phyloP scores from a whole-genome alignment of 441 rosid genomes.

The Eruca vesicaria region DNA sequence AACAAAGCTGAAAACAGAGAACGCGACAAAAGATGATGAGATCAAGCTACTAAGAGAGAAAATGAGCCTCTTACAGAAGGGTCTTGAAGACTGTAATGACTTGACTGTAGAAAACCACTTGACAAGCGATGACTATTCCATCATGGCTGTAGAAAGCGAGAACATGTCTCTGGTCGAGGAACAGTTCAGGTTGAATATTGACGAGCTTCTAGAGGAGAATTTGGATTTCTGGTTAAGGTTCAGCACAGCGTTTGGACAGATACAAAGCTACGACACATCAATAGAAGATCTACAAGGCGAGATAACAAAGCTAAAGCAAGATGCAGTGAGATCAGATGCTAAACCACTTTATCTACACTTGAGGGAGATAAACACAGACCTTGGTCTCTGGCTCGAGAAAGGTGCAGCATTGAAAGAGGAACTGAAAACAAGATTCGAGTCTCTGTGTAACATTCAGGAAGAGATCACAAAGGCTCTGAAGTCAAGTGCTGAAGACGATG shows the following conservation, averaged over 20 bases:
- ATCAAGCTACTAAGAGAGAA: conserved; percentile 56
- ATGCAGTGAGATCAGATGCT: conserved; percentile 66
- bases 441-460: conserved; percentile 78
- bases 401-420: conserved; percentile 68
- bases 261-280: conserved; percentile 71
- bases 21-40: conserved; percentile 74
- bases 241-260: conserved; percentile 73
- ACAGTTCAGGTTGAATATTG: conserved; percentile 66
- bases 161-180: conserved; percentile 60
- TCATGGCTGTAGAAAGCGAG: conserved; percentile 40
- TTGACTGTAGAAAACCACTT: conserved; percentile 8
- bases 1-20: conserved; percentile 33
- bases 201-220: conserved; percentile 90
- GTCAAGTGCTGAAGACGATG: conserved; percentile 79
- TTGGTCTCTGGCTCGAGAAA: conserved; percentile 79
- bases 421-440: conserved; percentile 70
- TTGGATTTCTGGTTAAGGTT: conserved; percentile 96
- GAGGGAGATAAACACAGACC: conserved; percentile 69
- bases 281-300: conserved; percentile 74
- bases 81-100: conserved; percentile 37
- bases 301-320: conserved; percentile 54
- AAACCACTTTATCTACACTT: conserved; percentile 78
- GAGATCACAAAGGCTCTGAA: conserved; percentile 77
- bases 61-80: conserved; percentile 57
- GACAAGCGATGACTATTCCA: conserved; percentile 38